These are phyloP conservation scores for Suhomyces sp. DNA, from an alignment of 805 yeast species.

Conservation along the genomic window DNA sequence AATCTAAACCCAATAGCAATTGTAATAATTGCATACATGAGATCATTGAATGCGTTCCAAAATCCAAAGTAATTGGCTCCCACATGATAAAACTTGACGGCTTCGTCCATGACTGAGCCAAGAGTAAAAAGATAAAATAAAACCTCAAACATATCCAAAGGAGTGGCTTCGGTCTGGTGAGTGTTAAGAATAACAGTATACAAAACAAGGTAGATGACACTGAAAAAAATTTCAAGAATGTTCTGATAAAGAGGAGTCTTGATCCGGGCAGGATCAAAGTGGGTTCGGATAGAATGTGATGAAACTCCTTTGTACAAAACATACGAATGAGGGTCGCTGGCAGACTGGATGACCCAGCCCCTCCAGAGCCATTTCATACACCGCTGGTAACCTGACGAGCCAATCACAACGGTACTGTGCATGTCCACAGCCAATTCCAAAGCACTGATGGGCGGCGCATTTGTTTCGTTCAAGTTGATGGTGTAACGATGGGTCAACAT, in stretches of 20 bases:
- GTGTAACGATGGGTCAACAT: conserved; percentile 75
- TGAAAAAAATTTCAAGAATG: conserved; percentile 62
- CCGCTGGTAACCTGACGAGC: conserved; percentile 79
- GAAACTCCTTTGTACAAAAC: conserved; percentile 60
- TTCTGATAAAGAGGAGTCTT: conserved; percentile 86
- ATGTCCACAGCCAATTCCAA: conserved; percentile 83
- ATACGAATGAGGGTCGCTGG: conserved; percentile 65
- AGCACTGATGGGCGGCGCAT: conserved; percentile 66
- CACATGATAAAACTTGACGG: conserved; percentile 68
- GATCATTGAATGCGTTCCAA: conserved; percentile 75
- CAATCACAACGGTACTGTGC: conserved; percentile 74
- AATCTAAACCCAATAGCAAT: conserved; percentile 56
- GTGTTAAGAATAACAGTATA: conserved; percentile 65
- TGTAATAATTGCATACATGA: conserved; percentile 55
- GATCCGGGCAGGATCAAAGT: conserved; percentile 79
- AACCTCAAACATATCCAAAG: conserved; percentile 47
- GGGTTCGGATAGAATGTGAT: conserved; percentile 52
- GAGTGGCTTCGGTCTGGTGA: conserved; percentile 38
- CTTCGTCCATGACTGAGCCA: conserved; percentile 67
- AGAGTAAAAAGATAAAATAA: conserved; percentile 63
- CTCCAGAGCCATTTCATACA: conserved; percentile 90
- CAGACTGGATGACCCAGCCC: conserved; percentile 85
- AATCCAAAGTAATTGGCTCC: conserved; percentile 72
- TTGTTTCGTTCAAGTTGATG: conserved; percentile 60
- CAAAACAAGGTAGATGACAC: conserved; percentile 58